phyloP scores from a whole-genome alignment of 306 rosid species.

The Carpinus fangiana region DNA sequence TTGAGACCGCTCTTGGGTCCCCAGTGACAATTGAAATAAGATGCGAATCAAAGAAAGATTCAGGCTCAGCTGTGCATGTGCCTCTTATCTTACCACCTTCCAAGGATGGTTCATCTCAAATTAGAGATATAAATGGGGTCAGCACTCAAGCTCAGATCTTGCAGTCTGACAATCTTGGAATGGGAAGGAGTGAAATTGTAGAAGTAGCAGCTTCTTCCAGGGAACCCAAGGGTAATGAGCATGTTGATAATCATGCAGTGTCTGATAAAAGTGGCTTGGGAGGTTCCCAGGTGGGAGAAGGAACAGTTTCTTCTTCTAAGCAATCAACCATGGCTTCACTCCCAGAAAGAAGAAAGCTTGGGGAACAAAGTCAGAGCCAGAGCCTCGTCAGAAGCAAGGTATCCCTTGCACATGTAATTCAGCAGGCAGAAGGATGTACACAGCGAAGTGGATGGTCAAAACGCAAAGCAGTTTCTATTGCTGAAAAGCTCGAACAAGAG shows the following conservation, averaged over 20 bases:
- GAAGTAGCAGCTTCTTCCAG: slow-evolving; percentile 68
- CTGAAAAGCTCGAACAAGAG: slow-evolving; percentile 98
- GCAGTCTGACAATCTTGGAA: slow-evolving; percentile 40
- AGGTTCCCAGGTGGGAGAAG: slow-evolving; percentile 42
- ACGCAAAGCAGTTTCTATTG: slow-evolving; percentile 93
- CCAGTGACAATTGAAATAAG: slow-evolving; percentile 80
- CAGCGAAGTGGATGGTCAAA: slow-evolving; percentile 79
- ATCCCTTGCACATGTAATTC: slow-evolving; percentile 98
- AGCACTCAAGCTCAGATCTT: slow-evolving; percentile 41
- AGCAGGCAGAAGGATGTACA: slow-evolving; percentile 84
- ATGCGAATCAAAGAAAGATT: slow-evolving; percentile 60
- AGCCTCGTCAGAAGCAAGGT: slow-evolving; percentile 92
- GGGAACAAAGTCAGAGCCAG: slow-evolving; percentile 65
- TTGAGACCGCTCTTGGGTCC: slow-evolving; percentile 77
- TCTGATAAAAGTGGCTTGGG: slow-evolving; percentile 41
- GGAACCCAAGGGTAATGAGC: slow-evolving; percentile 45
- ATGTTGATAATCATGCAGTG: slow-evolving; percentile 37
- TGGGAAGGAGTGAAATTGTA: slow-evolving; percentile 69
- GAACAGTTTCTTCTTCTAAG: slow-evolving; percentile 42
- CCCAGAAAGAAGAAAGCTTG: slow-evolving; percentile 46
- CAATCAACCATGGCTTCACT: slow-evolving; percentile 40
- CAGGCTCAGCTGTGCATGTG: slow-evolving; percentile 39
- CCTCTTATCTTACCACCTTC: slow-evolving; percentile 54
- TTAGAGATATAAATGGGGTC: slow-evolving; percentile 45
- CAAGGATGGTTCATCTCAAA: slow-evolving; percentile 50